A percentile compares a stretch with the other conserved stretches of the same genome.
Conservation (phyloP, 257 asterid genomes). For the Solanum gandarillasii region DNA sequence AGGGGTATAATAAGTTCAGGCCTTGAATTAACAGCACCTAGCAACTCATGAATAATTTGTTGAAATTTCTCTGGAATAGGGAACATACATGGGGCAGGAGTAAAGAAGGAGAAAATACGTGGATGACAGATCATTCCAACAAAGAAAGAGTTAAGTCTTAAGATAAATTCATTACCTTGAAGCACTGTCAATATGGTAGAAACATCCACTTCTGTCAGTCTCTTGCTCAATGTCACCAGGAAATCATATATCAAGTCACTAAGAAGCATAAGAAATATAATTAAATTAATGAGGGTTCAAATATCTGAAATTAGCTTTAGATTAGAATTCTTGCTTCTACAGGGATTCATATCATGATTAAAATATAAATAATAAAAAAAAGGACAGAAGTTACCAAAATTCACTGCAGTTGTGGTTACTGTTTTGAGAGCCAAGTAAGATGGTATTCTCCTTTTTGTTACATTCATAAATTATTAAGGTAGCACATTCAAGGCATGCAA, state of each 20-base stretch:
- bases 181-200: slow-evolving; percentile 70
- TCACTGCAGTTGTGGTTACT: not conserved
- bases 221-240: slow-evolving; percentile 75
- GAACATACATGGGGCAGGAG: not conserved
- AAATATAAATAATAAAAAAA: not conserved
- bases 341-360: not conserved
- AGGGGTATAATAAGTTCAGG: not conserved
- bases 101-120: not conserved
- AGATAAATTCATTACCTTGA: slow-evolving; percentile 36
- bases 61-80: not conserved
- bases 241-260: slow-evolving; percentile 92
- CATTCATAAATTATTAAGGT: not conserved
- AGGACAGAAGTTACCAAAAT: not conserved
- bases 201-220: slow-evolving; percentile 92
- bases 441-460: not conserved
- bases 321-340: not conserved
- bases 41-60: not conserved
- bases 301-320: not conserved
- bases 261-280: slow-evolving; percentile 16
- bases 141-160: not conserved
- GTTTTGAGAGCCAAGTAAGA: not conserved
- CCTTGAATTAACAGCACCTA: not conserved
- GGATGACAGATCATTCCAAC: not conserved
- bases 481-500: not conserved
- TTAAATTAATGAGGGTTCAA: not conserved